Evolutionary conservation across 208 protist species (phyloP).

Genomic region (Trypanosoma avium): DNA sequence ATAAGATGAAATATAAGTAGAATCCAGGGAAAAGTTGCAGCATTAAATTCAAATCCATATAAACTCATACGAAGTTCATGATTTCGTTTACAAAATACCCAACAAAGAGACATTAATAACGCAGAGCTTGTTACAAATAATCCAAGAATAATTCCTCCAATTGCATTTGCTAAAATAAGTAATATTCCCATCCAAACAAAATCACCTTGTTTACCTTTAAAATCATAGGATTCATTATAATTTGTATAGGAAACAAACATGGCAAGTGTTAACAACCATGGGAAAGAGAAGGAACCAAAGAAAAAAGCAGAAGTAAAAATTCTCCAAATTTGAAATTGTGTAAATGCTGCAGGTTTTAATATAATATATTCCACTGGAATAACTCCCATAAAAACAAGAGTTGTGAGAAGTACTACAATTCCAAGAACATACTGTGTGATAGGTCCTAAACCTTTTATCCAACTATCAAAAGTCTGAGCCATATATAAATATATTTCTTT

Average conservation of each 20-base stretch:
- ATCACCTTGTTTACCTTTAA: slow-evolving; percentile 73
- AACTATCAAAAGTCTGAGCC: slow-evolving; percentile 70
- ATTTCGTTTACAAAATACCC: slow-evolving; percentile 90
- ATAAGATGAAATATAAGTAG: slow-evolving; percentile 76
- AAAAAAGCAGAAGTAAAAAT: slow-evolving; percentile 70
- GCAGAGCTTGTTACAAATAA: slow-evolving; percentile 59
- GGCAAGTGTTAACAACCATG: slow-evolving; percentile 74
- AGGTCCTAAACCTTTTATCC: slow-evolving; percentile 58
- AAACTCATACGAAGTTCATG: slow-evolving; percentile 52
- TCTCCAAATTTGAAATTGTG: slow-evolving; percentile 61
- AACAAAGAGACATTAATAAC: slow-evolving; percentile 77
- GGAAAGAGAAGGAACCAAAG: slow-evolving; percentile 78
- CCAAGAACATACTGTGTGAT: slow-evolving; percentile 55
- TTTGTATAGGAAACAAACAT: slow-evolving; percentile 80
- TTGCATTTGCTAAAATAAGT: slow-evolving; percentile 32
- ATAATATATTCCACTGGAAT: slow-evolving; percentile 34
- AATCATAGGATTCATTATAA: slow-evolving; percentile 76
- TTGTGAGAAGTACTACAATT: slow-evolving; percentile 43
- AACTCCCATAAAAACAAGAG: slow-evolving; percentile 40
- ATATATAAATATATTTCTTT: slow-evolving; percentile 21
- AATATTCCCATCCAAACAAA: slow-evolving; percentile 78
- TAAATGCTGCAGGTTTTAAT: slow-evolving; percentile 36
- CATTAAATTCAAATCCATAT: slow-evolving; percentile 79
- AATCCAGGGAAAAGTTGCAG: slow-evolving; percentile 82
- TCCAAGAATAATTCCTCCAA: slow-evolving; percentile 35